These are phyloP conservation scores for Rhododendron mucronatum DNA, from an alignment of 148 eudicot genomes.

Conservation along the genomic window DNA sequence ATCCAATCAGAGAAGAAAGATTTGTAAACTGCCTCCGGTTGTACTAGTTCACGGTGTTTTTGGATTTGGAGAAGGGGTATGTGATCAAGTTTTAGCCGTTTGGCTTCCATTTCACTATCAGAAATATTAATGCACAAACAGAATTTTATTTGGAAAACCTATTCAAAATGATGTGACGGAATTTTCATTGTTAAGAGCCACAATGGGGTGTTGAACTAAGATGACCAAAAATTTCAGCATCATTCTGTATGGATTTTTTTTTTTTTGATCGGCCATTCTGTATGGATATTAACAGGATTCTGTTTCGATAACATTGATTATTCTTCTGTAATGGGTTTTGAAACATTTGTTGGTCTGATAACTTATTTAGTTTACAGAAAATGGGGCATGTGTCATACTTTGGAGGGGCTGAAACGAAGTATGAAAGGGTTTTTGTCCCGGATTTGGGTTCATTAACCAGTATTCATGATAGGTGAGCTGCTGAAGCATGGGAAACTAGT, in stretches of 20 bases:
- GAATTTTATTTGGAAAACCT: background rate
- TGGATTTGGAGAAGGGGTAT: slow-evolving; percentile 96
- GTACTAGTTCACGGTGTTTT: slow-evolving; percentile 89
- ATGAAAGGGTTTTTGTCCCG: slow-evolving; percentile 89
- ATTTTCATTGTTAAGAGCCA: background rate
- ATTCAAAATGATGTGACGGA: background rate
- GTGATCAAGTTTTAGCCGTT: slow-evolving; percentile 1
- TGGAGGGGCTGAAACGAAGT: slow-evolving; percentile 93
- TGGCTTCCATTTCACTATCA: background rate
- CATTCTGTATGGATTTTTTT: background rate
- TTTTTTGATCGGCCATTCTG: too few relatives aligned
- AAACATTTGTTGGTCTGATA: background rate
- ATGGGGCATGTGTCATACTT: slow-evolving; percentile 80
- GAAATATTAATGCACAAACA: background rate
- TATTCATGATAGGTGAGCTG: slow-evolving; percentile 73
- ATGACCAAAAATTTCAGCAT: background rate
- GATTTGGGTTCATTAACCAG: slow-evolving; percentile 93
- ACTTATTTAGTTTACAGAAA: slow-evolving; percentile 35
- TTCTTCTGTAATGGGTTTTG: background rate
- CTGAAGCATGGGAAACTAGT: background rate
- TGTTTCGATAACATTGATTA: background rate
- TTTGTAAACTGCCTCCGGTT: slow-evolving; percentile 73
- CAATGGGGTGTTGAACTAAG: background rate
- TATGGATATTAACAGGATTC: background rate
- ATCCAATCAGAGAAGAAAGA: slow-evolving; percentile 19